phyloP scores from a whole-genome alignment of 2,329 filamentous ascomycete species.

The Aspergillus ochraceoroseus region DNA sequence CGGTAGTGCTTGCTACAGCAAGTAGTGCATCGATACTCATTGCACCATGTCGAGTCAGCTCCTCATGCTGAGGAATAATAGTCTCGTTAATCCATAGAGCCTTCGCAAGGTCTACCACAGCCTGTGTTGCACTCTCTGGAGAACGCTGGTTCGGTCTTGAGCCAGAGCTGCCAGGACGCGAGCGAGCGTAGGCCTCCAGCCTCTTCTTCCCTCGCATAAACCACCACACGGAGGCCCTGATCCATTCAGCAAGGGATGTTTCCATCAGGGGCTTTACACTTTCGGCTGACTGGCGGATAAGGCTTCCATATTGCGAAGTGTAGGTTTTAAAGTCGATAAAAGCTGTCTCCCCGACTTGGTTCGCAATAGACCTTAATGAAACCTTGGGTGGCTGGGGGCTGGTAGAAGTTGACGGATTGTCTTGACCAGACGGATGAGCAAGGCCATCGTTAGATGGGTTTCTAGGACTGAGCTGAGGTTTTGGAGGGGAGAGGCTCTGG shows the following conservation, averaged over 20 bases:
- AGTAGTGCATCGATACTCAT: slow-evolving; percentile 39
- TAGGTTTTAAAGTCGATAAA: slow-evolving; percentile 65
- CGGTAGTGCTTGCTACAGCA: slow-evolving; percentile 42
- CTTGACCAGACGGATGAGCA: slow-evolving; percentile 17
- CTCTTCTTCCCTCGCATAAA: slow-evolving; percentile 74
- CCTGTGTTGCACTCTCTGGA: slow-evolving; percentile 58
- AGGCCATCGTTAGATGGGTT: slow-evolving; percentile 12
- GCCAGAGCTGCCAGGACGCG: slow-evolving; percentile 54
- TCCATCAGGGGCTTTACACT: slow-evolving; percentile 61
- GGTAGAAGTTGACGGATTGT: slow-evolving; percentile 18
- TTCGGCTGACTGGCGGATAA: slow-evolving; percentile 75
- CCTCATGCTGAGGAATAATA: slow-evolving; percentile 39
- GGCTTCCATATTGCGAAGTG: slow-evolving; percentile 66
- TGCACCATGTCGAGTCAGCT: slow-evolving; percentile 38
- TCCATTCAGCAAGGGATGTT: slow-evolving; percentile 62
- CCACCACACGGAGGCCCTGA: slow-evolving; percentile 79
- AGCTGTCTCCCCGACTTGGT: slow-evolving; percentile 58
- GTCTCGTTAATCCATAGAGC: slow-evolving; percentile 67
- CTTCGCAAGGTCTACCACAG: slow-evolving; percentile 81
- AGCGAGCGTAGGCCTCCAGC: slow-evolving; percentile 67
- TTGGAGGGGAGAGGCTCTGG: slow-evolving; percentile 20
- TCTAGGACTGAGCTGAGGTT: slow-evolving; percentile 9
- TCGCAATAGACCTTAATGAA: slow-evolving; percentile 36
- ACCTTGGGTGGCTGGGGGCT: slow-evolving; percentile 30
- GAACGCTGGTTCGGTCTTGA: slow-evolving; percentile 44